These are phyloP conservation scores for Monosporozyma solicola DNA, from an alignment of 805 yeast genomes.

Conservation along the genomic window DNA sequence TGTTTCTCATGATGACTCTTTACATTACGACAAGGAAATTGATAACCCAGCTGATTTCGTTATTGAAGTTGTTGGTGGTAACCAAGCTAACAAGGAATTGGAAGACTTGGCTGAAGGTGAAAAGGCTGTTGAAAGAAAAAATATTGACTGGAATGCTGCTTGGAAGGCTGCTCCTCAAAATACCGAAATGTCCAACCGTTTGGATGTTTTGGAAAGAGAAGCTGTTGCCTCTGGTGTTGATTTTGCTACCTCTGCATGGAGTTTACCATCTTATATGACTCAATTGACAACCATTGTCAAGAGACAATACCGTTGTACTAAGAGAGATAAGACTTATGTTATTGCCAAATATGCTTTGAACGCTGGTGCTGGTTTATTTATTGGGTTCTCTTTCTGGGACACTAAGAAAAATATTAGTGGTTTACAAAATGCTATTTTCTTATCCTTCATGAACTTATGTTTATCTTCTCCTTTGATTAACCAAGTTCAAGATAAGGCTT, in stretches of 20 bases:
- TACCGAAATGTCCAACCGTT: constrained; percentile 1
- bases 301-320: constrained; percentile 39
- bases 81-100: constrained; percentile 44
- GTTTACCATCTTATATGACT: constrained; percentile 34
- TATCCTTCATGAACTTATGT: constrained; percentile 52
- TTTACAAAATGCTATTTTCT: constrained; percentile 53
- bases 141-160: constrained; percentile 12
- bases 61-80: constrained; percentile 57
- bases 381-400: constrained; percentile 68
- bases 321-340: constrained; percentile 57
- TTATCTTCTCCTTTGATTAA: constrained; percentile 50
- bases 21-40: constrained; percentile 37
- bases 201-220: constrained; percentile 11
- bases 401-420: constrained; percentile 46
- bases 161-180: constrained; percentile 19
- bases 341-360: constrained; percentile 48
- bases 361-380: constrained; percentile 50
- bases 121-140: not conserved
- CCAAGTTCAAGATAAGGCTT: constrained; percentile 56
- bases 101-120: constrained; percentile 8
- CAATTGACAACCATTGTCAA: constrained; percentile 36
- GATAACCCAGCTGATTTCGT: constrained; percentile 76
- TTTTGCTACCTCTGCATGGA: constrained; percentile 14
- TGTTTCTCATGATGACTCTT: constrained; percentile 51
- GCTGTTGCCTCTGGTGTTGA: constrained; percentile 14